Evolutionary conservation across 2,329 filamentous ascomycete genomes (phyloP), one percentile per base, ranked within the genome.

Genomic region (Penicillium sp.): DNA sequence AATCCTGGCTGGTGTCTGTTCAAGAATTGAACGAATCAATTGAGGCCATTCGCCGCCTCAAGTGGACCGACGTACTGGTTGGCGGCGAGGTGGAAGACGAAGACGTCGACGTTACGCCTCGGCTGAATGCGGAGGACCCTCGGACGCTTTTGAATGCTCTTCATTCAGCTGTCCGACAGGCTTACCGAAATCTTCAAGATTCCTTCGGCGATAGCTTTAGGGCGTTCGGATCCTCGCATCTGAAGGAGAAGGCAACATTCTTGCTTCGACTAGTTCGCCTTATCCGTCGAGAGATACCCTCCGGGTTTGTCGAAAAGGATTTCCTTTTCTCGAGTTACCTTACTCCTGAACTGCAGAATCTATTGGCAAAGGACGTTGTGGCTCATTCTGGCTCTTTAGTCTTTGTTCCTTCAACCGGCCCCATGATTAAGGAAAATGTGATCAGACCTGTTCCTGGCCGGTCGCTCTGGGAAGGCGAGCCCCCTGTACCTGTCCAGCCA

Each of bases 391-490:
- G 79, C 0, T 78, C 85, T 0, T 68, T 89, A 6, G 60, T 67
- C 4, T 60, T 73, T 35, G 10, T 66, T 2, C 60, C 60, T 33
- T 52, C 60, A 2, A 56, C 52, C 5, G 60, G 53, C 10, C 37
- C 18, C 1, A 44, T 59, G 10, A 24, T 56, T 4, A 57, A 66
- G 11, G 19, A 77, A 72, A 53, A 60, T 36, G 74, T 83, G 54
- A 70, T 81, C 1, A 82, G 77, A 55, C 77, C 69, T 31, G 82
- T 90, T 0, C 81, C 83, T 2, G 87, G 88, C 6, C 82, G 87
- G 53, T 82, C 85, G 0, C 79, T 97, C 0, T 97, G 93, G 93
- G 92, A 96, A 71, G 90, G 90, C 0, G 80, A 85, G 39, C 90
- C 90, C 0, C 81, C 86, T 27, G 73, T 96, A 43, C 94, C 94